Evolutionary conservation across 805 yeast species (phyloP), one percentile per base, ranked within the genome.

Genomic region (Dipodascus albidus): DNA sequence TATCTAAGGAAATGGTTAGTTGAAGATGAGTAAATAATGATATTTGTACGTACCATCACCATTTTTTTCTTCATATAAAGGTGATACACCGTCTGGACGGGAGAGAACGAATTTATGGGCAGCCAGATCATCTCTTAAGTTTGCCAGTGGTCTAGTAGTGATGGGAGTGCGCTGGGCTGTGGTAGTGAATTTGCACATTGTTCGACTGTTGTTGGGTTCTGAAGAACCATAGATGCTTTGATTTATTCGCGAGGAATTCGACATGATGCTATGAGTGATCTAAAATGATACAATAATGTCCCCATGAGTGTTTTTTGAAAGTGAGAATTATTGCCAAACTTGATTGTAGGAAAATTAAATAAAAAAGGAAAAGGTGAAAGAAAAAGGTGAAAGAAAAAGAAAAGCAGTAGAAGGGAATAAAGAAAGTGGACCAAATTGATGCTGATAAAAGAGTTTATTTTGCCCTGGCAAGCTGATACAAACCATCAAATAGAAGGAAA

Each of bases 61-160:
- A 24, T 50, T 48, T 3, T 50, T 24, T 19, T 50, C 52, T 8
- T 53, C 62, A 53, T 63, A 60, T 33, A 71, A 55, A 8, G 74
- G 67, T 51, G 59, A 67, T 3, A 71, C 70, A n/a, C 61, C 66
- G 17, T 55, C 51, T 2, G 74, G 73, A 17, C 66, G 66, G 2
- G 57, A 23, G 3, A 71, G 63, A 44, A 63, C 58, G 57, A 69
- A 71, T 3, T 73, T 59, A 51, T 63, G 65, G 38, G 48, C 54
- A 15, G 63, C 52, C 3, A 69, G 50, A 47, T 61, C 63, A 48
- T 60, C 64, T 47, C 62, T 53, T 52, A 35, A 27, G 31, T 8
- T 35, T 38, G 44, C 17, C 6, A n/a, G 44, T 14, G 57, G 51
- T 47, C 24, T 21, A 19, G 49, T 14, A 4, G 49, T 20, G n/a